These are phyloP conservation scores for Sclerospora graminicola DNA, from an alignment of 352 stramenopile genomes.

Conservation along the genomic window DNA sequence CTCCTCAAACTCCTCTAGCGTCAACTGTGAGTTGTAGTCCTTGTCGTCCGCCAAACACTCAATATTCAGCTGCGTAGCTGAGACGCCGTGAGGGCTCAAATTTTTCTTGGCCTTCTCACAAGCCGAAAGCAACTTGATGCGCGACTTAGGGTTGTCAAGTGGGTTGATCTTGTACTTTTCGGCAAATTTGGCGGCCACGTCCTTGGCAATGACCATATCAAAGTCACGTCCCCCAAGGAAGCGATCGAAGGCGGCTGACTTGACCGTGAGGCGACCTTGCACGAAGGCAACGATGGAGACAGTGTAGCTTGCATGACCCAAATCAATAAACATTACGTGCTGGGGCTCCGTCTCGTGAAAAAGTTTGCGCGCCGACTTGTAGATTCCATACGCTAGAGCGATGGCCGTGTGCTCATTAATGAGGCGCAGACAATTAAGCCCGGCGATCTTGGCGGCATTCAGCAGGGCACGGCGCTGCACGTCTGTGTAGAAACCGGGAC, in stretches of 20 bases:
- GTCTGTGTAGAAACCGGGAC: slow-evolving; percentile 97
- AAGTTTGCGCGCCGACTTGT: slow-evolving; percentile 91
- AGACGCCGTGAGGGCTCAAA: slow-evolving; percentile 93
- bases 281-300: slow-evolving; percentile 90
- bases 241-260: slow-evolving; percentile 89
- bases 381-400: slow-evolving; percentile 93
- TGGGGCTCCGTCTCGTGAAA: slow-evolving; percentile 90
- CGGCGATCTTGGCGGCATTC: slow-evolving; percentile 88
- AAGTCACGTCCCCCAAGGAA: slow-evolving; percentile 96
- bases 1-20: slow-evolving; percentile 91
- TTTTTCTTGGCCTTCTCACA: slow-evolving; percentile 99
- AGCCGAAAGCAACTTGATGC: slow-evolving; percentile 94
- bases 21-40: slow-evolving; percentile 94
- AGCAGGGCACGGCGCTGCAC: slow-evolving; percentile 93
- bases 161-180: slow-evolving; percentile 94
- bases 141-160: slow-evolving; percentile 87
- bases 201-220: slow-evolving; percentile 91
- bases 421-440: slow-evolving; percentile 93
- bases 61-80: slow-evolving; percentile 92
- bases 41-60: slow-evolving; percentile 97
- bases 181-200: slow-evolving; percentile 92
- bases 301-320: slow-evolving; percentile 92
- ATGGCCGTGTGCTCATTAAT: slow-evolving; percentile 98
- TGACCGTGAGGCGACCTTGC: slow-evolving; percentile 93
- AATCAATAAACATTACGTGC: slow-evolving; percentile 98